Evolutionary conservation across 2,329 filamentous ascomycete genomes (phyloP), one percentile per base, ranked within the genome.

Genomic region (Diaporthe amygdali): DNA sequence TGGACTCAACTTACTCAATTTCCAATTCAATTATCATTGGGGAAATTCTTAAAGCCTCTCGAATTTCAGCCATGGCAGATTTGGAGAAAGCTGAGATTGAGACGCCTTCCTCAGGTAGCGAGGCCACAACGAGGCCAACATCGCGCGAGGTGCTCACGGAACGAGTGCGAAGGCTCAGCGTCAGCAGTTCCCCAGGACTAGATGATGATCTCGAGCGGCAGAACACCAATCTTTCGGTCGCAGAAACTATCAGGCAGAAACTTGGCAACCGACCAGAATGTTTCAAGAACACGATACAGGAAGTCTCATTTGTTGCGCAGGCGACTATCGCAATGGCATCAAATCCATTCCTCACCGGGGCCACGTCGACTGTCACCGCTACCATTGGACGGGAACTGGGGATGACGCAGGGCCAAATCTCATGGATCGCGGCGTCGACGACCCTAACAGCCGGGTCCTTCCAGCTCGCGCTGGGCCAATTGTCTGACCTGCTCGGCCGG

Each of bases 251-350:
- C 71, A 74, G 73, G 72, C 72, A 75, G 69, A 34, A 75, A 66
- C 75, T 81, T 54, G 81, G 81, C 20, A 74, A 74, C 44, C 83
- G 89, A 10, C 89, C 89, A 37, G 84, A 80, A 75, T 91, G 88
- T 80, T 93, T 93, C 83, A 85, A 80, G 51, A 90, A 84, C 51
- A 91, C 89, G 0, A 69, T 88, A 2, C 88, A 92, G 75, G 91
- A 93, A 82, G 84, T 89, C 46, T 81, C 91, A 2, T 93, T 93
- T 76, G 88, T 93, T 20, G 78, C 91, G 22, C 91, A 90, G 47
- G 89, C 90, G 12, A 93, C 91, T 2, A 89, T 92, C 82, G 90
- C 90, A 2, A 90, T 92, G 54, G 90, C 88, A 4, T 90, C 91
- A 76, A 86, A 85, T 12, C 86, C 87, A 5, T 90, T 93, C 74